Conservation (phyloP, 1,284 basidiomycete genomes). For the Apiotrichum sp. region DNA sequence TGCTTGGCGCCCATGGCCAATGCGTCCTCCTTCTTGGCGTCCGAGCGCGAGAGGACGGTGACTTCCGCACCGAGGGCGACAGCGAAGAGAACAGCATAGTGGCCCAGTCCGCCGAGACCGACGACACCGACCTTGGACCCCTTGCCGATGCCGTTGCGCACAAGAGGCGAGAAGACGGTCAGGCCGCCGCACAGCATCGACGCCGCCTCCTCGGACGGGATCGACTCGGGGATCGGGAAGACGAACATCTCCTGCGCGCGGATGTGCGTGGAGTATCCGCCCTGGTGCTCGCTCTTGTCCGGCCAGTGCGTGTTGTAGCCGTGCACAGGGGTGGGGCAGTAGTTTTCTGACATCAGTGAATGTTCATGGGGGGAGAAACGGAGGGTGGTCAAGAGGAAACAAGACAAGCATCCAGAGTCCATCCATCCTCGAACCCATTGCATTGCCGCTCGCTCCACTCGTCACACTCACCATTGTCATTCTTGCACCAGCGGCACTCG, state of each 20-base stretch:
- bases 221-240: slow-evolving; percentile 60
- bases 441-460: no score
- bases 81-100: slow-evolving; percentile 57
- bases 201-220: slow-evolving; percentile 54
- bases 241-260: slow-evolving; percentile 63
- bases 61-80: slow-evolving; percentile 59
- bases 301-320: slow-evolving; percentile 49
- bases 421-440: no score
- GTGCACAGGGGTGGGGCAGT: slow-evolving; percentile 46
- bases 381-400: neutral
- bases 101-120: slow-evolving; percentile 60
- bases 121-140: slow-evolving; percentile 64
- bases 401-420: no score
- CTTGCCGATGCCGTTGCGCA: slow-evolving; percentile 57
- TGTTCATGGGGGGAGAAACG: neutral
- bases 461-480: slow-evolving; percentile 39
- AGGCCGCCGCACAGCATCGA: slow-evolving; percentile 59
- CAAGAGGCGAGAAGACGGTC: slow-evolving; percentile 61
- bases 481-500: slow-evolving; percentile 44
- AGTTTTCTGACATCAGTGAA: slow-evolving; percentile 40
- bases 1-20: slow-evolving; percentile 57
- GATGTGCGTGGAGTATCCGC: slow-evolving; percentile 61
- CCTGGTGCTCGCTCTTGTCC: slow-evolving; percentile 53
- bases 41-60: slow-evolving; percentile 61
- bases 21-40: slow-evolving; percentile 59